Evolutionary conservation across 2,329 filamentous ascomycete genomes (phyloP), one percentile per base, ranked within the genome.

Genomic region (Colletotrichum shisoi): DNA sequence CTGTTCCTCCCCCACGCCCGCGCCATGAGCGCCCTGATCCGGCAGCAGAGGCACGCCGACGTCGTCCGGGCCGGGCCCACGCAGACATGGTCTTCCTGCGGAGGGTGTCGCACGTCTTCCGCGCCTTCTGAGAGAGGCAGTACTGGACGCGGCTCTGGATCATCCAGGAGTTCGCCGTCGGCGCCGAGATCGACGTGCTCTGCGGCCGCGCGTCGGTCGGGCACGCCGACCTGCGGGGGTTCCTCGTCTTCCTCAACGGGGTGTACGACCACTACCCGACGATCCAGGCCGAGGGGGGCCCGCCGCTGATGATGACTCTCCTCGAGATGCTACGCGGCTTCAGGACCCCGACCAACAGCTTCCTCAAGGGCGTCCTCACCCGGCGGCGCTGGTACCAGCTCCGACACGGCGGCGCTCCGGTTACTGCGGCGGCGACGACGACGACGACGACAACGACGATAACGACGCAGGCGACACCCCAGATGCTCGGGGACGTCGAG

Each of bases 91-190:
- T 12, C 31, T 27, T 49, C n/a, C 45, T 54, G 42, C 48, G 66
- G 68, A 27, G 63, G 15, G 24, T 64, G 6, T 44, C 71, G 53
- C 5, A 71, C 5, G 51, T 40, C 2, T 62, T 57, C 5, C 44
- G 37, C 6, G 39, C 42, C 3, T 62, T 79, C 5, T 79, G 78
- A 39, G 72, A 78, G 48, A 70, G 73, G 63, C 71, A 75, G 9
- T 80, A 79, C 65, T 79, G 77, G 78, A 71, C 61, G 4, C 68
- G 77, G 37, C 54, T 79, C 1, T 77, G 76, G 74, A 72, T 76
- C 12, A 71, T 76, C 4, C 75, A 75, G 54, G 75, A 77, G 57
- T 69, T 76, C 19, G 69, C 70, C 58, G 73, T 75, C 34, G 73
- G 74, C 1, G 60, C 34, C 4, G 19, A 62, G 1, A 67, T 73